Evolutionary conservation across 192 early-diverging fungal genomes (phyloP), one percentile per base, ranked within the genome.

Genomic region (Mycoemilia scoparia): DNA sequence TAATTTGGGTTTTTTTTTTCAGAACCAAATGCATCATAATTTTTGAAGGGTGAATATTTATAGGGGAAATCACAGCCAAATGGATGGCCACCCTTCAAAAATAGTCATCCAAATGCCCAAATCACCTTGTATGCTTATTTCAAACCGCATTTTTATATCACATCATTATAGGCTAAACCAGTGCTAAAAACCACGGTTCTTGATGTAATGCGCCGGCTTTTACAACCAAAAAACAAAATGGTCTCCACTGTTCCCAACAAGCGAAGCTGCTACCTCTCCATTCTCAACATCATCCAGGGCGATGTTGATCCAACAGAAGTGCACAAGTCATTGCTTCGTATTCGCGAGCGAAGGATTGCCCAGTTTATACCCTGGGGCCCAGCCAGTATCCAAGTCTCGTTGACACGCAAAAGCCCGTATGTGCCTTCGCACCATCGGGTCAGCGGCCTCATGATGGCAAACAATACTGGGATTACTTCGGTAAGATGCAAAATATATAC

Each of bases 311-410:
- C 95, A 8, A 93, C 90, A 0, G 95, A 96, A 75, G 92, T 97
- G 3, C 93, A 98, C 64, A 96, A 98, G 61, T 90, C 87, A 24
- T 60, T 98, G 36, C 57, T 96, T 49, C 71, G 93, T 5, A 90
- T 98, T 41, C 71, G 93, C 20, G 93, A 98, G 50, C 73, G 89
- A 18, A 66, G 84, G 13, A 53, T 98, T 29, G 90, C 87, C 8
- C 81, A 86, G 46, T 98, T 98, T 50, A 96, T 98, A 38, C 95
- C 95, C 15, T 98, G 95, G 95, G 95, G 95, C 7, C 95, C 95
- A 3, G 88, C 95, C 9, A 87, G 82, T 51, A 96, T 98, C 45
- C 95, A 98, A 51, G 95, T 98, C 1, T 90, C 95, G 7, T 46
- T 98, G 30, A 89, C 89, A 2, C 74, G 77, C 26, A 88, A 88